Base-by-base conservation (phyloP, 1,139 yeast species). In the Blastobotrys aristatus region DNA sequence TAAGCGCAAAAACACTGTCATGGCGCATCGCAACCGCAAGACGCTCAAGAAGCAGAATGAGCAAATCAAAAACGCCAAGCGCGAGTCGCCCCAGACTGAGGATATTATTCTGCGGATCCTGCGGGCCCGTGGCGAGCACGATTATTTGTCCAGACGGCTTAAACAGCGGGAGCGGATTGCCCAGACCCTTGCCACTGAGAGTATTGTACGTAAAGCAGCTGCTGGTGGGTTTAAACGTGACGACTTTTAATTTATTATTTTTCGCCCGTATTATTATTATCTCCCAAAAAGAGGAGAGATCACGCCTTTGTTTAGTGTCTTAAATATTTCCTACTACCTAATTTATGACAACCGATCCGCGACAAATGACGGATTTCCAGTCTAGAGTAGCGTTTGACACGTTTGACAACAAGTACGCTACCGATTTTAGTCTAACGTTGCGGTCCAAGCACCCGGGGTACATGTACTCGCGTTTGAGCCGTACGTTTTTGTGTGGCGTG, bases 11-110 rank as follows among this genome's bases (percentile, higher is more conserved):
- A 77, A 80, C 52, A 84, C 95, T 0, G 82, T 84, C 27, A 67
- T 75, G 69, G 92, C 90, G 0, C 84, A 83, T 60, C 84, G 90
- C 3, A 82, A 90, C 24, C 74, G 79, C 3, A 73, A 71, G 40
- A 76, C 80, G 2, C 72, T 90, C 56, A 76, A 74, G 18, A 68
- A 71, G 51, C 82, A 82, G 11, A 72, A 70, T 35, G 65, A 71
- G 46, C 80, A 79, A 34, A 72, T 75, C 1, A 68, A 72, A 22
- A 77, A 73, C 38, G 80, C 82, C 0, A 75, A 74, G 53, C 64
- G 78, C 2, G 69, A 78, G 7, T 73, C 80, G 11, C 79, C 82
- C 6, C 79, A 79, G 46, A 77, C 82, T 4, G 89, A 85, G 57
- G 86, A 86, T 59, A 76, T 84, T 11, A 75, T 85, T 26, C 66